Percentiles rank a stretch among this genome's conserved stretches.
Evolutionary conservation across 2,329 filamentous ascomycete species (phyloP).

Genomic region (Aspergillus neotritici): DNA sequence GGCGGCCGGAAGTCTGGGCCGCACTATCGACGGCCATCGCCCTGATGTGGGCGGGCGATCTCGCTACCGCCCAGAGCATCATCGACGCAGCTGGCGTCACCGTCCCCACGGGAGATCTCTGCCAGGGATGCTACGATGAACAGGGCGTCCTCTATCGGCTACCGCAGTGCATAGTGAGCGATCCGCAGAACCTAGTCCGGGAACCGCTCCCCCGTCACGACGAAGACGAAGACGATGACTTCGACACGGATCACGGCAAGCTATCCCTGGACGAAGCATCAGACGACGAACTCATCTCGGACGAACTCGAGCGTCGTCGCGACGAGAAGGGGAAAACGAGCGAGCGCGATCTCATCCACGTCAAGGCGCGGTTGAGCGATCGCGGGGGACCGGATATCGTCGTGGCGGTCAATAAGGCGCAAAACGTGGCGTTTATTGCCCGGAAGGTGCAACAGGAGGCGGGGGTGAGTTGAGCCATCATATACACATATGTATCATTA

Average conservation of each 20-base stretch:
- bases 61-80: conserved; percentile 71
- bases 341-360: conserved; percentile 51
- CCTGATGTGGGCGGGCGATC: conserved; percentile 57
- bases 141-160: conserved; percentile 65
- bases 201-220: conserved; percentile 14
- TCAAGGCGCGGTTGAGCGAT: conserved; percentile 62
- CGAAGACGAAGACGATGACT: conserved; percentile 21
- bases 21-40: conserved; percentile 64
- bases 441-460: conserved; percentile 59
- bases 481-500: neutral
- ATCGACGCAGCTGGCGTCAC: conserved; percentile 72
- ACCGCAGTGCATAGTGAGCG: conserved; percentile 62
- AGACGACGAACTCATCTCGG: conserved; percentile 33
- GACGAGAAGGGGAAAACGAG: conserved; percentile 59
- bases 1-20: conserved; percentile 72
- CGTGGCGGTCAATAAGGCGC: conserved; percentile 52
- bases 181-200: conserved; percentile 54
- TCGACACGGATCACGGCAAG: conserved; percentile 29
- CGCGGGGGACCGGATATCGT: conserved; percentile 57
- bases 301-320: conserved; percentile 38
- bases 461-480: conserved; percentile 47
- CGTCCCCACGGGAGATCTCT: conserved; percentile 65
- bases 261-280: conserved; percentile 35
- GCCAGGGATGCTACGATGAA: conserved; percentile 66
- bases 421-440: conserved; percentile 60